These are phyloP conservation scores for Oryza rufipogon DNA, from an alignment of 176 grass and related monocot genomes.

Conservation along the genomic window DNA sequence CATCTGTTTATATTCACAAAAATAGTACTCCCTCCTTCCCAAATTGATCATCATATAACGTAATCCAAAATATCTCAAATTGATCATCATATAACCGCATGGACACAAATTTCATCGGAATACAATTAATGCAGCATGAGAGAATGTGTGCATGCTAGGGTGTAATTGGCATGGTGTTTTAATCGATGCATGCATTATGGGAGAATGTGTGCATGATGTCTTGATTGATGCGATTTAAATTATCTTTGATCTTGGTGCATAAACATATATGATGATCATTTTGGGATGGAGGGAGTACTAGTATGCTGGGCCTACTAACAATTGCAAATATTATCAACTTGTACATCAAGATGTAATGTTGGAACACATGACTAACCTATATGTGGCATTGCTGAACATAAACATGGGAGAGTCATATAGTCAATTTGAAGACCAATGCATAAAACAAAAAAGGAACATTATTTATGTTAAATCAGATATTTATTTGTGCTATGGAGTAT, in stretches of 20 bases:
- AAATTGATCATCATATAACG: no score
- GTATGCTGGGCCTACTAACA: background rate
- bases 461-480: background rate
- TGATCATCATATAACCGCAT: no score
- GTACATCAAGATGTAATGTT: conserved; percentile 3
- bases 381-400: background rate
- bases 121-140: no score
- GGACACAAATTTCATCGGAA: no score
- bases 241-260: no score
- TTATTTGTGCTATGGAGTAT: background rate
- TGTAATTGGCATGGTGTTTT: no score
- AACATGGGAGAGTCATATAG: background rate
- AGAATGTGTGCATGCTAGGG: no score
- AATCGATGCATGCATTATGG: no score
- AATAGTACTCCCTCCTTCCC: background rate
- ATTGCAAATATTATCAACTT: background rate
- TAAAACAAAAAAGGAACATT: background rate
- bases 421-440: background rate
- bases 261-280: no score
- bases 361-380: background rate
- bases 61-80: no score
- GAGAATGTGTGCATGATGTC: no score
- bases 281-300: background rate
- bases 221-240: no score
- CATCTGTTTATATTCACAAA: background rate